Base-by-base conservation (phyloP, 1,284 basidiomycete species). In the Leucoagaricus sp. region DNA sequence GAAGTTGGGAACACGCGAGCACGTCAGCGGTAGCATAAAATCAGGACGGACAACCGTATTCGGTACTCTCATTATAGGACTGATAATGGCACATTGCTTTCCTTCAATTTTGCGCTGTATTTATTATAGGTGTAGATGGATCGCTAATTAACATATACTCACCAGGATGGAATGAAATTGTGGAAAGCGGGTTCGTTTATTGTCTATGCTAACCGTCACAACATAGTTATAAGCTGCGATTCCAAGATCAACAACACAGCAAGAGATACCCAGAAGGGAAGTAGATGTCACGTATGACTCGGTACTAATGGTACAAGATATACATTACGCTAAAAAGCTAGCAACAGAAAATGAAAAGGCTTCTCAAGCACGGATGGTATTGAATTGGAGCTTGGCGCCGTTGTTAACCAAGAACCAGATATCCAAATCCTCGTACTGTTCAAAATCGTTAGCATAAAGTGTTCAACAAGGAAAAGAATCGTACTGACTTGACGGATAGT, bases 391-490 rank as follows among this genome's bases (percentile, higher is more conserved):
- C 67, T 91, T 89, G 5, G 89, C 83, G 55, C 84, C 85, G 65
- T 89, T 90, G 15, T 91, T 90, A 10, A 89, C 84, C 4, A 90
- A 82, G 58, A 83, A 79, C 80, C 88, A 86, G 47, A 94, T 82
- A 59, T 88, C 84, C 64, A 94, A 79, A 56, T 86, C 81, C 69
- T 95, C 93, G 70, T 95, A 95, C 93, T 94, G 67, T 5, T 49
- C 49, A 57, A 50, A 52, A 62, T 38, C 58, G 60, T 60, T 28
- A 55, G 51, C 26, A 26, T 57, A 58, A 61, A 62, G 15, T 59
- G 13, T 45, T 28, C 26, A 19, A 26, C 46, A 47, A 53, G 21
- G 51, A 49, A 50, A 38, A 52, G 49, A 19, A 33, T n/a, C 45
- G 47, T 23, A 75, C 87, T 67, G 66, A 94, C 93, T 76, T 89